Percentiles rank a stretch among this genome's conserved stretches.
Evolutionary conservation across 306 rosid genomes (phyloP).

Genomic region (Prunus padus): DNA sequence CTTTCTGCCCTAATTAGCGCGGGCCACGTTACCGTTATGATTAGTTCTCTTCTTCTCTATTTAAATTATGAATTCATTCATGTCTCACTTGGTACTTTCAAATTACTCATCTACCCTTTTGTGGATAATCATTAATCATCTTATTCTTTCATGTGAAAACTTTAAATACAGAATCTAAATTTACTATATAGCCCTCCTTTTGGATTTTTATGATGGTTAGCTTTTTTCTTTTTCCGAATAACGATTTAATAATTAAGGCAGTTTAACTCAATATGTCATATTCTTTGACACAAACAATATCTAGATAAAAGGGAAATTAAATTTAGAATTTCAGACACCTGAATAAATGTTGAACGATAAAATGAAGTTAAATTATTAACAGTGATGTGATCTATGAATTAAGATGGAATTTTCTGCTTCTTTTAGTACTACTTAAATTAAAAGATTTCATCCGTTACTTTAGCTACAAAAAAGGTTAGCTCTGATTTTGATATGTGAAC

Average conservation of each 20-base stretch:
- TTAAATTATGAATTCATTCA: neutral
- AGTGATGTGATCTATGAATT: neutral
- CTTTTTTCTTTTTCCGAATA: neutral
- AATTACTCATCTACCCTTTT: constrained; percentile 2
- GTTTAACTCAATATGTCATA: too few species aligned
- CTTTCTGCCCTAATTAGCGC: constrained; percentile 15
- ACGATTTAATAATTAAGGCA: neutral
- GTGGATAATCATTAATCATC: neutral
- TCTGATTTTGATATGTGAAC: too few species aligned
- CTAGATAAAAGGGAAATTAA: too few species aligned
- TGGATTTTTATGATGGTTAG: neutral
- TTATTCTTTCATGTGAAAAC: neutral
- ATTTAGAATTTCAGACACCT: accelerated
- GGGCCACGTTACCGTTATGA: constrained; percentile 44
- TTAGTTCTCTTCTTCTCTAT: neutral
- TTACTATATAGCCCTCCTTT: neutral
- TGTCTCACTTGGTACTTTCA: neutral
- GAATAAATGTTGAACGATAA: neutral
- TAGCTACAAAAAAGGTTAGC: too few species aligned
- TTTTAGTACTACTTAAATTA: neutral
- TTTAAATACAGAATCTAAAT: neutral
- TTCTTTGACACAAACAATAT: too few species aligned
- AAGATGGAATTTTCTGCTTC: neutral
- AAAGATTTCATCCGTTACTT: neutral
- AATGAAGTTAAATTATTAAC: neutral